These are phyloP conservation scores for Calvatia gigantea DNA, from an alignment of 768 basidiomycete genomes.

Conservation along the genomic window DNA sequence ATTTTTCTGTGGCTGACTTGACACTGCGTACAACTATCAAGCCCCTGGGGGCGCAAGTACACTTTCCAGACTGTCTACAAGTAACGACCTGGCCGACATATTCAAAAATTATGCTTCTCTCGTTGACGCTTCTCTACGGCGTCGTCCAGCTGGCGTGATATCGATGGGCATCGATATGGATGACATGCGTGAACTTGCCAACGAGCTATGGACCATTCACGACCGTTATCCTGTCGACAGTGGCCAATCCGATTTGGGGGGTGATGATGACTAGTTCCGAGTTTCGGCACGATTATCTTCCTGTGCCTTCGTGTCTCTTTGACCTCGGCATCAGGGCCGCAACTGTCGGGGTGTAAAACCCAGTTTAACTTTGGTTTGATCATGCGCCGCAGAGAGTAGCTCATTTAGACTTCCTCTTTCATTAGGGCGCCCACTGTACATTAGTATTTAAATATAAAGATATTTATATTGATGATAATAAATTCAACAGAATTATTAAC, in stretches of 20 bases:
- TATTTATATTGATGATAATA: too few species aligned
- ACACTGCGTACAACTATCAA: background rate
- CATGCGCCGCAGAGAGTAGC: background rate
- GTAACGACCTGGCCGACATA: conserved; percentile 33
- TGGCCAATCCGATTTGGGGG: conserved; percentile 15
- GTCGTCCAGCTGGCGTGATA: conserved; percentile 29
- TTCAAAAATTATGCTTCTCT: conserved; percentile 52
- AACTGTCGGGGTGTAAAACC: background rate
- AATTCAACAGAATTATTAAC: too few species aligned
- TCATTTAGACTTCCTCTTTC: background rate
- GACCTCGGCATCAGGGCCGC: background rate
- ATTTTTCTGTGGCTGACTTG: background rate
- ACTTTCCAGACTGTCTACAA: conserved; percentile 46
- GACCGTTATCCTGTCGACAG: conserved; percentile 39
- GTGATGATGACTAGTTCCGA: conserved; percentile 15
- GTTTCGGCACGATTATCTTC: background rate
- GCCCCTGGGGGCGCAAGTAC: conserved; percentile 13
- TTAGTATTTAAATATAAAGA: too few species aligned
- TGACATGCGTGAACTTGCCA: conserved; percentile 52
- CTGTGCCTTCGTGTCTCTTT: conserved; percentile 8
- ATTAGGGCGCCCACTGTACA: background rate
- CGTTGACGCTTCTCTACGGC: conserved; percentile 40
- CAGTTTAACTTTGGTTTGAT: background rate
- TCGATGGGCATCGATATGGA: conserved; percentile 46
- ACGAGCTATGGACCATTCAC: conserved; percentile 57